Base-by-base conservation (phyloP, 345 rosid genomes). In the Citrus hindsii region DNA sequence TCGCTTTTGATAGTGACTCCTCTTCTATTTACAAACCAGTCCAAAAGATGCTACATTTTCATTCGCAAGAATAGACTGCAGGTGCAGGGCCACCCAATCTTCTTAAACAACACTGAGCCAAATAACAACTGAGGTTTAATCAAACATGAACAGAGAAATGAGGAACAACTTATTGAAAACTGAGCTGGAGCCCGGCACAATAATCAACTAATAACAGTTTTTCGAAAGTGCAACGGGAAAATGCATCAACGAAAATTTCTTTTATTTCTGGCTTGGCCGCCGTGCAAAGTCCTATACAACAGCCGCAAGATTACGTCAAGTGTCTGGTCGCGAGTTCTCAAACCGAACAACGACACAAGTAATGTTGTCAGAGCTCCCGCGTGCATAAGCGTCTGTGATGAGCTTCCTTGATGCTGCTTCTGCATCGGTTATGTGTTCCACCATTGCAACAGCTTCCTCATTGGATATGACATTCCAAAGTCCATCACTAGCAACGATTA, bases 401-500 rank as follows among this genome's bases (percentile, higher is more conserved):
- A 88, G 86, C 77, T 80, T 84, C 67, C 86, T 82, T 24, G 90
- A 79, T 38, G 90, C 88, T 51, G 83, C 81, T 77, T 88, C 90
- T 42, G 88, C 78, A 71, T 88, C 88, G 7, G 69, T 51, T 71
- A 82, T 35, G 69, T 80, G 86, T 72, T 81, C 83, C 79, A 82
- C 87, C 27, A 88, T 32, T 60, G 61, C 78, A 21, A 85, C 88
- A 7, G 90, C 88, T 51, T 85, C 90, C 87, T 88, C 67, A 80
- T 90, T 90, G 32, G 91, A 82, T 56, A 90, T 69, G 56, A 86
- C 93, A 80, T 88, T 87, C 90, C 93, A 90, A 33, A 90, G 86
- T 37, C 91, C 93, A 77, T 88, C 93, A 61, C 93, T 88, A 25
- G 91, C 91, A 74, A 90, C 81, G 38, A 90, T 87, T 53, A 90